Base-by-base conservation (phyloP, 2,329 filamentous ascomycete species). In the Diaporthe capsici region DNA sequence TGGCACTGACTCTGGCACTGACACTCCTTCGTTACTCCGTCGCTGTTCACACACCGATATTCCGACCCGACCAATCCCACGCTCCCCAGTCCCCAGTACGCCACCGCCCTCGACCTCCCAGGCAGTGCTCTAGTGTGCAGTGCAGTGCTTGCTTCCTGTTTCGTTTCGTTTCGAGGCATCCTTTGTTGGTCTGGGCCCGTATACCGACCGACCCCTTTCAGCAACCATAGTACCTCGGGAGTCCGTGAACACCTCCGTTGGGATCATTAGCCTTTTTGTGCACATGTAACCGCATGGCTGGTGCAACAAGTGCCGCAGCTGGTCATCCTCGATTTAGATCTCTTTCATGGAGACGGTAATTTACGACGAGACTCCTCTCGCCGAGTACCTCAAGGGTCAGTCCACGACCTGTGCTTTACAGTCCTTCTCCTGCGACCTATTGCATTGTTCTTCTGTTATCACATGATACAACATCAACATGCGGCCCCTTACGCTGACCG, bases 361-460 rank as follows among this genome's bases (percentile, higher is more conserved):
- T 80, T 94, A 94, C 86, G 92, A 97, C 86, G 92, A 95, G 86
- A 94, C 94, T 83, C 96, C 96, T 80, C 89, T 98, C 85, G 95
- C 95, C 83, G 92, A 94, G 82, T 97, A 97, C 86, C 92, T 98
- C 80, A 93, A 96, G 91, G 95, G 96, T 97, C 85, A 81, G 88
- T 77, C 76, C 80, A 67, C 28, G 28, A 72, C 73, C 51, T 71
- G 73, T 60, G 49, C 49, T 72, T 49, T 39, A 10, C 68, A 44
- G 58, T 57, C 12, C 28, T 57, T 44, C 65, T 60, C 37, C 17
- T 12, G n/a, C 74, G 51, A 74, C 72, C 71, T 51, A 34, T 65
- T 65, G 74, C 37, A 25, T 37, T 65, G n/a, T 51, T 65, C 6
- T 34, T 61, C 39, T 57, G 25, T 42, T 70, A 70, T 70, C 65